Evolutionary conservation across 257 asterid genomes (phyloP).

Genomic region (Echites panduratus): DNA sequence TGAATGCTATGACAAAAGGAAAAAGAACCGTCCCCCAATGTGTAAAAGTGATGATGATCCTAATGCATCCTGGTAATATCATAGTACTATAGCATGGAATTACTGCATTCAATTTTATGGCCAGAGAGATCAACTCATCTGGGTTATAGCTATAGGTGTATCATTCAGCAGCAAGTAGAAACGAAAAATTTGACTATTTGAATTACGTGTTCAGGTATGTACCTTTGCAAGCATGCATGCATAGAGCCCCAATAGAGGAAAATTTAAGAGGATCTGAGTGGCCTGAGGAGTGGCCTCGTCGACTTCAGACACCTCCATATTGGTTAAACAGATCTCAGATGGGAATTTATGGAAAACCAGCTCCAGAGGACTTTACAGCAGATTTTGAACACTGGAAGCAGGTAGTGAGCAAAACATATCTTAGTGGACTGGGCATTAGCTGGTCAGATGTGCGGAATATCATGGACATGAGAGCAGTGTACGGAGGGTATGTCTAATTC

Average conservation of each 20-base stretch:
- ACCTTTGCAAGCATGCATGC: conserved; percentile 81
- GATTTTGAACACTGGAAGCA: conserved; percentile 69
- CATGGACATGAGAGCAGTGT: conserved; percentile 93
- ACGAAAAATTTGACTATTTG: background rate
- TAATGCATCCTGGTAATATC: conserved; percentile 76
- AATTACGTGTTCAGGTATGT: conserved; percentile 51
- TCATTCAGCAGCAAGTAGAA: conserved; percentile 5
- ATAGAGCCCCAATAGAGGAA: conserved; percentile 44
- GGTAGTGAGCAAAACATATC: conserved; percentile 49
- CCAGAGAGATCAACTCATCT: background rate
- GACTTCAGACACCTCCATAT: conserved; percentile 58
- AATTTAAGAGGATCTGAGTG: conserved; percentile 72
- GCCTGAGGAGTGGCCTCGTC: conserved; percentile 92
- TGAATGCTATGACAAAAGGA: conserved; percentile 66
- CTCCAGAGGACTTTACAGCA: conserved; percentile 67
- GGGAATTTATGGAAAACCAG: conserved; percentile 78
- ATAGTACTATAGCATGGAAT: background rate
- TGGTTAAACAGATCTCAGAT: conserved; percentile 66
- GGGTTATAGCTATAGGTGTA: background rate
- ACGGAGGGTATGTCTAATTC: conserved; percentile 60
- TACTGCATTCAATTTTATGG: background rate
- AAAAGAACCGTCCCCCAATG: conserved; percentile 51
- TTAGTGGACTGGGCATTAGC: conserved; percentile 60
- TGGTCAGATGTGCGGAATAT: conserved; percentile 72
- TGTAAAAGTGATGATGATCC: conserved; percentile 76